Evolutionary conservation across 495 filamentous ascomycete species (phyloP), one percentile per base, ranked within the genome.

Genomic region (Amniculicola lignicola): DNA sequence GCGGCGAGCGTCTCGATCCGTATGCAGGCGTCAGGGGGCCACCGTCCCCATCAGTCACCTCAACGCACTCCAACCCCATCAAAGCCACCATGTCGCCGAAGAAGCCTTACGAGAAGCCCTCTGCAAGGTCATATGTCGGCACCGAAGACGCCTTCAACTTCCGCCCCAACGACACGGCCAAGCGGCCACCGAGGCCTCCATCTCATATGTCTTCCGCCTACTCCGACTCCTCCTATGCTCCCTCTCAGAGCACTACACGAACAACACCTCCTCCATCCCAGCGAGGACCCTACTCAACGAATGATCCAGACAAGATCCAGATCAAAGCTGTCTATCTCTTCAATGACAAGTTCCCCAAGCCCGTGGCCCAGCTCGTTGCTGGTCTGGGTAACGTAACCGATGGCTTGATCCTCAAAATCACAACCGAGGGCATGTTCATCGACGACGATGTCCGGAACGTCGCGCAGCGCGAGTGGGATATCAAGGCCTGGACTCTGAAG

Each of bases 401-500:
- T 68, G 91, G 90, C 0, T 75, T 96, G 24, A 82, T 95, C 37
- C 80, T 96, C 36, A 79, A 83, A 10, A 89, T 95, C 63, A 88
- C 83, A 1, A 90, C 85, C 2, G 93, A 95, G 68, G 93, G 93
- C 3, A 80, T 96, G 28, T 97, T 97, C 69, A 89, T 98, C 61
- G 93, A 98, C 66, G 94, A 97, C 67, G 93, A 96, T 62, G 75
- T 96, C 31, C 82, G 90, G 15, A 83, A 83, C 35, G 86, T 95
- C 2, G 82, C 86, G 16, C 89, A 95, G 68, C 80, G 93, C 42
- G 94, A 97, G 72, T 98, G 94, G 94, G 93, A 98, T 67, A 80
- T 96, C 69, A 96, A 96, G 67, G 91, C 92, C 15, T 96, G 93
- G 93, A 95, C 89, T 11, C 79, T 98, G 72, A 96, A 91, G 70